phyloP scores from a whole-genome alignment of 2,329 filamentous ascomycete genomes.

The Diaporthe batatas region DNA sequence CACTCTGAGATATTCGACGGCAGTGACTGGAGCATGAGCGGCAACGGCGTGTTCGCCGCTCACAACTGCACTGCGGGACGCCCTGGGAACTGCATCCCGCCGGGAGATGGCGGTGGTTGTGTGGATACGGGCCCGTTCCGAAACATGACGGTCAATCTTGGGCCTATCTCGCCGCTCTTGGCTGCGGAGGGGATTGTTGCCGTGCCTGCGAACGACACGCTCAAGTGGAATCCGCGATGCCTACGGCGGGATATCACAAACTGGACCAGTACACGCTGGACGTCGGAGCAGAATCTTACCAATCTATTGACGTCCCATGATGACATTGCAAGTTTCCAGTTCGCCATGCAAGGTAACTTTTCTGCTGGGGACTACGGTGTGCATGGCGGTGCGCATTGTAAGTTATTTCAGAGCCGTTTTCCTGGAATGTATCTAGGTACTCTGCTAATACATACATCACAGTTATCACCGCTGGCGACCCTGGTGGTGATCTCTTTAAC shows the following conservation, averaged over 20 bases:
- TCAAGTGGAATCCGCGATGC: constrained; percentile 53
- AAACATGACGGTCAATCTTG: constrained; percentile 51
- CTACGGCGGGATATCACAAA: constrained; percentile 52
- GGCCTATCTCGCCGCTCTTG: constrained; percentile 45
- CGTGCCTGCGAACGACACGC: constrained; percentile 6
- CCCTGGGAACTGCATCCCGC: constrained; percentile 46
- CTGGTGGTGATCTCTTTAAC: constrained; percentile 47
- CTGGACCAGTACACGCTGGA: constrained; percentile 22
- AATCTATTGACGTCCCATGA: constrained; percentile 13
- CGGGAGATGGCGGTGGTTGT: constrained; percentile 51
- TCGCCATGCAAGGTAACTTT: constrained; percentile 47
- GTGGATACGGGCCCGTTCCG: constrained; percentile 50
- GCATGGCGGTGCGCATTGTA: constrained; percentile 52
- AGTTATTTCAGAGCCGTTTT: neutral
- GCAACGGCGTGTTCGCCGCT: constrained; percentile 53
- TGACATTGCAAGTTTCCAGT: constrained; percentile 51
- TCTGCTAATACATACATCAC: neutral
- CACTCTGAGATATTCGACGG: constrained; percentile 64
- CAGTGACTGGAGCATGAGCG: constrained; percentile 57
- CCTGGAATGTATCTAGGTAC: too few species aligned
- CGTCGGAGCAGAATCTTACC: constrained; percentile 2
- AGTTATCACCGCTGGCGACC: constrained; percentile 43
- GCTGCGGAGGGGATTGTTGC: neutral
- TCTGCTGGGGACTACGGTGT: constrained; percentile 44
- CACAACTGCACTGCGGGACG: constrained; percentile 43